Percentiles rank a stretch among this genome's conserved stretches.
Evolutionary conservation across 2,329 filamentous ascomycete species (phyloP).

Genomic region (Sphaerulina musiva): DNA sequence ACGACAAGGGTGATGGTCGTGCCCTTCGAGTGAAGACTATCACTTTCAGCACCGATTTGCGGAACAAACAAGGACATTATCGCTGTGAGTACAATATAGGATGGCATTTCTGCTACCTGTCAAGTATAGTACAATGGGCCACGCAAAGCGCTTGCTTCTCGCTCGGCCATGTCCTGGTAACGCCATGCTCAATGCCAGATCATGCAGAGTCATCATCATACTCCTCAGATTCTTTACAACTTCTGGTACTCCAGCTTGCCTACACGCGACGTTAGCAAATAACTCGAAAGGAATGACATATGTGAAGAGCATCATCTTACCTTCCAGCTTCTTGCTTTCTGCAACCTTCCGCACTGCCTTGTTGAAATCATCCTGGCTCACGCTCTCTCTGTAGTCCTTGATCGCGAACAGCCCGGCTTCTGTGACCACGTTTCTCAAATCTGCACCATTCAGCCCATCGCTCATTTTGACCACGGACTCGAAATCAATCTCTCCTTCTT

Average conservation of each 20-base stretch:
- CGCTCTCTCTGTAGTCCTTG: slow-evolving; percentile 92
- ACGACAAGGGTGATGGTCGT: too few relatives aligned
- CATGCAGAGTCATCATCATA: slow-evolving; percentile 8
- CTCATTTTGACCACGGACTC: slow-evolving; percentile 99
- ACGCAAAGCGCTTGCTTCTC: neutral
- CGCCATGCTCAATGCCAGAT: slow-evolving; percentile 15
- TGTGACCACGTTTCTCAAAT: slow-evolving; percentile 94
- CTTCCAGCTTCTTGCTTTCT: slow-evolving; percentile 96
- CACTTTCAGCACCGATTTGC: too few relatives aligned
- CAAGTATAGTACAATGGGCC: slow-evolving; percentile 6
- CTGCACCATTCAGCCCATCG: slow-evolving; percentile 92
- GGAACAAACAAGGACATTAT: neutral
- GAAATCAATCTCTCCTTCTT: slow-evolving; percentile 94
- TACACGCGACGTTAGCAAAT: slow-evolving; percentile 4
- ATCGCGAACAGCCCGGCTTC: slow-evolving; percentile 97
- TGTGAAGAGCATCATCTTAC: slow-evolving; percentile 57
- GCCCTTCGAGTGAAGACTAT: too few relatives aligned
- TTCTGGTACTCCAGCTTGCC: slow-evolving; percentile 19
- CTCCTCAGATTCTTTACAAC: slow-evolving; percentile 10
- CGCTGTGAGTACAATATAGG: neutral
- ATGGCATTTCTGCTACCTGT: neutral
- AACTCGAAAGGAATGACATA: neutral
- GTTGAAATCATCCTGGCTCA: slow-evolving; percentile 99
- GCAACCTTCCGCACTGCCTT: slow-evolving; percentile 97
- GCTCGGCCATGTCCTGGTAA: slow-evolving; percentile 8